Evolutionary conservation across 257 asterid genomes (phyloP), one percentile per base, ranked within the genome.

Genomic region (Avicennia marina): DNA sequence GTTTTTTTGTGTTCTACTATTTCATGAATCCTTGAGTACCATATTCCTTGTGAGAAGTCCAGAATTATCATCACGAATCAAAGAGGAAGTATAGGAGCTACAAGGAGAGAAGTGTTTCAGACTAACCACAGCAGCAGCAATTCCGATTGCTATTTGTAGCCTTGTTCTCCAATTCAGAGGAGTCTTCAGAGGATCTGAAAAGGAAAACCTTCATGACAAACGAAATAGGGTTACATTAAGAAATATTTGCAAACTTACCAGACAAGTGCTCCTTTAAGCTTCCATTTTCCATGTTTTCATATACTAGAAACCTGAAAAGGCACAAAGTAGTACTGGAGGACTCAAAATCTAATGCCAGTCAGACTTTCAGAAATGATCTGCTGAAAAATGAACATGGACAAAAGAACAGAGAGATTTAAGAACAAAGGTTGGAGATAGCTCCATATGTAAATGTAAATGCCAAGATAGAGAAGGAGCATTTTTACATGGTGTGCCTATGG

Each of bases 121-220:
- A 75, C 87, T 74, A 67, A 90, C 96, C 84, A 90, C 55, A 45
- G 98, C 98, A 67, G 98, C 94, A 52, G 96, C 89, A 22, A 90
- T 52, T 56, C 96, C 84, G 27, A 78, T 52, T 29, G 86, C 82
- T 61, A 90, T 88, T 53, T 79, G 89, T 41, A 90, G 73, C 67
- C 98, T 79, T 24, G 87, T 85, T 77, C 82, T 84, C 98, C 98
- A 87, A 53, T 81, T 85, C 77, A 90, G 66, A 16, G 98, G 98
- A 59, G 98, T 90, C 81, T 71, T 85, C 25, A 90, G 68, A 49
- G 96, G 96, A 78, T 90, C 95, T 90, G 81, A 63, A 53, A 60
- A 66, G 18, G 50, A 50, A 34, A 64, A 29, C 17, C 24, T 29
- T 68, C 11, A 72, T 24, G 16, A 32, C 26, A 18, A 46, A 46